A percentile compares a stretch with the other conserved stretches of the same genome.
phyloP scores from a whole-genome alignment of 2,329 filamentous ascomycete species.

The Sporothrix curviconia region DNA sequence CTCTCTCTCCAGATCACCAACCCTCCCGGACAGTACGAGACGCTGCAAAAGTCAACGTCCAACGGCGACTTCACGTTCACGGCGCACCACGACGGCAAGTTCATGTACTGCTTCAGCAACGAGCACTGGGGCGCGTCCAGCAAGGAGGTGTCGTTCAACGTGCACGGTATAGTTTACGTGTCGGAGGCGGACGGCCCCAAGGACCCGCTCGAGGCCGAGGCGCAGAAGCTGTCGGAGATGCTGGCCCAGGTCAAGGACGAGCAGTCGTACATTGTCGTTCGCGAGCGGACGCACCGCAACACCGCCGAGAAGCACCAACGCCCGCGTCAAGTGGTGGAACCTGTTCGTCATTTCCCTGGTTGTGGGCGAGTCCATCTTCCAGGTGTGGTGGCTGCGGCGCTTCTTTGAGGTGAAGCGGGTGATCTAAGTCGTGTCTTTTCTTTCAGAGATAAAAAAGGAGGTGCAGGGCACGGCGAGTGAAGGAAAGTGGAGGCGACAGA shows the following conservation, averaged over 20 bases:
- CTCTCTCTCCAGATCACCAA: conserved; percentile 60
- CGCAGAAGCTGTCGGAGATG: conserved; percentile 75
- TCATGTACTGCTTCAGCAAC: conserved; percentile 97
- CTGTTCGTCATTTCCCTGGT: conserved; percentile 89
- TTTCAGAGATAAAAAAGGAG: too few species aligned
- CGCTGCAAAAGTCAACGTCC: conserved; percentile 73
- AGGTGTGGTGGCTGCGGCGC: conserved; percentile 98
- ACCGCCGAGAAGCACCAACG: conserved; percentile 98
- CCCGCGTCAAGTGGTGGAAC: conserved; percentile 99
- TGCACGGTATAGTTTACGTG: conserved; percentile 97
- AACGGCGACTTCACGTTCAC: conserved; percentile 92
- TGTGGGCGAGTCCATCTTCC: conserved; percentile 87
- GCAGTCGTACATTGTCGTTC: conserved; percentile 91
- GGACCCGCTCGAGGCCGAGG: conserved; percentile 88
- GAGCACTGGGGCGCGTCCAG: conserved; percentile 94
- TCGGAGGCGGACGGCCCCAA: conserved; percentile 75
- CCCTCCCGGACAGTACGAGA: conserved; percentile 66
- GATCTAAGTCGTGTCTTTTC: conserved; percentile 47
- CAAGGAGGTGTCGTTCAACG: conserved; percentile 99
- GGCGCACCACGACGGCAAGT: conserved; percentile 78
- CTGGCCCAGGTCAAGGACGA: conserved; percentile 93
- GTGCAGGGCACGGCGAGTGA: too few species aligned
- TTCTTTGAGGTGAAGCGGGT: conserved; percentile 86
- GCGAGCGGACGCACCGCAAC: conserved; percentile 94
- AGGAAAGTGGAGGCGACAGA: too few species aligned